Evolutionary conservation across 2,329 filamentous ascomycete genomes (phyloP).

Genomic region (Arachnomyces sp.): DNA sequence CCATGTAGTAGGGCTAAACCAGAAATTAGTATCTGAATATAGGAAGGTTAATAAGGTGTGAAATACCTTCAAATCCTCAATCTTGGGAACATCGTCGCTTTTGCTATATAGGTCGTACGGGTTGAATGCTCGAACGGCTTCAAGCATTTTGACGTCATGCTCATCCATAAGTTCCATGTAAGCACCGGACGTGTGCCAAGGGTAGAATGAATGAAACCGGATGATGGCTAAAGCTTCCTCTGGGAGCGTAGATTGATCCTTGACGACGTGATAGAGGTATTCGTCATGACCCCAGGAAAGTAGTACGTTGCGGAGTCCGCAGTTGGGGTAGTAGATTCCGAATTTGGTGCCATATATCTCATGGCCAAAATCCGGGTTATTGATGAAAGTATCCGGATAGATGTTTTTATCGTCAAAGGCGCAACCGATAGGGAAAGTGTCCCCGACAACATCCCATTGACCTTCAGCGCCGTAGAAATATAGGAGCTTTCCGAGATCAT

Average conservation of each 20-base stretch:
- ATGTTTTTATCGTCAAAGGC: constrained; percentile 63
- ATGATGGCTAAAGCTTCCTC: constrained; percentile 86
- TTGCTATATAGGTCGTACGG: constrained; percentile 91
- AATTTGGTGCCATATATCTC: constrained; percentile 65
- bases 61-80: constrained; percentile 65
- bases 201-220: constrained; percentile 86
- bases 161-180: constrained; percentile 78
- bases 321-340: constrained; percentile 73
- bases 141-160: constrained; percentile 71
- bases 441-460: constrained; percentile 88
- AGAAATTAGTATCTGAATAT: background rate
- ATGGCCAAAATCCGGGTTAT: constrained; percentile 67
- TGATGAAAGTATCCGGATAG: constrained; percentile 64
- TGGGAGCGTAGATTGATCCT: constrained; percentile 71
- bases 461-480: constrained; percentile 58
- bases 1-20: constrained; percentile 27
- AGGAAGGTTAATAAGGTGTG: constrained; percentile 14
- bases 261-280: constrained; percentile 67
- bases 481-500: constrained; percentile 26
- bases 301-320: constrained; percentile 81
- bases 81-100: constrained; percentile 70
- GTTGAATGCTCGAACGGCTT: constrained; percentile 79
- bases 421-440: constrained; percentile 41
- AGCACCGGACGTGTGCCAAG: constrained; percentile 77
- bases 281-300: constrained; percentile 66